These are phyloP conservation scores for Linanthus parryae DNA, from an alignment of 148 eudicot genomes.

Conservation along the genomic window DNA sequence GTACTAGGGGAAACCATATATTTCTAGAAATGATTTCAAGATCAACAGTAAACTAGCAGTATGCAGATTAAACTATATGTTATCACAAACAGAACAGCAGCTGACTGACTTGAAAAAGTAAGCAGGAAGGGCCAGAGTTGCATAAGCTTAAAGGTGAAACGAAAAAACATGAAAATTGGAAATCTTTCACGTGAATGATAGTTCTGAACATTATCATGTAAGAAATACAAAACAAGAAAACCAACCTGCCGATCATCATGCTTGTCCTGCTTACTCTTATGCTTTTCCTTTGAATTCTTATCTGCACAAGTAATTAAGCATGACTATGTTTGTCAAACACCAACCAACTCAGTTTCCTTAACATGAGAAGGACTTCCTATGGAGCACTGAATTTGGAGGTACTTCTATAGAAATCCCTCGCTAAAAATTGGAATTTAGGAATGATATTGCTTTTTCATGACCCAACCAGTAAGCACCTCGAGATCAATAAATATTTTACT, in stretches of 20 bases:
- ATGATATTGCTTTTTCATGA: background rate
- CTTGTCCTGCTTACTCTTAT: slow-evolving; percentile 48
- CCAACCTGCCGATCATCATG: slow-evolving; percentile 43
- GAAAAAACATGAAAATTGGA: background rate
- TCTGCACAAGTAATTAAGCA: slow-evolving; percentile 39
- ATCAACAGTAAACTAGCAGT: too few relatives aligned
- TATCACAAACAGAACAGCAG: too few relatives aligned
- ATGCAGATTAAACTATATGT: too few relatives aligned
- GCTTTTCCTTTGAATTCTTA: slow-evolving; percentile 64
- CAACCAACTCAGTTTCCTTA: background rate
- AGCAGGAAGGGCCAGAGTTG: background rate
- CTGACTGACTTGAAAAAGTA: too few relatives aligned
- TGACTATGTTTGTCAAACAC: slow-evolving; percentile 14
- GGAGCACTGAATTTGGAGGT: background rate
- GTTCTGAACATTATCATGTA: background rate
- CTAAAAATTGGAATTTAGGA: background rate
- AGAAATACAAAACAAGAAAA: slow-evolving; percentile 8
- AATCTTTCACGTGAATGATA: background rate
- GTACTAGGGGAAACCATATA: too few relatives aligned
- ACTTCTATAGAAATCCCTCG: background rate
- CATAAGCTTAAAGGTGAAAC: background rate
- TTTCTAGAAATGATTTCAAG: too few relatives aligned
- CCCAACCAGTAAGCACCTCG: too few relatives aligned
- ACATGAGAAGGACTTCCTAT: background rate
- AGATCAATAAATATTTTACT: too few relatives aligned